phyloP scores from a whole-genome alignment of 1,284 basidiomycete genomes.

The Moesziomyces parantarcticus region DNA sequence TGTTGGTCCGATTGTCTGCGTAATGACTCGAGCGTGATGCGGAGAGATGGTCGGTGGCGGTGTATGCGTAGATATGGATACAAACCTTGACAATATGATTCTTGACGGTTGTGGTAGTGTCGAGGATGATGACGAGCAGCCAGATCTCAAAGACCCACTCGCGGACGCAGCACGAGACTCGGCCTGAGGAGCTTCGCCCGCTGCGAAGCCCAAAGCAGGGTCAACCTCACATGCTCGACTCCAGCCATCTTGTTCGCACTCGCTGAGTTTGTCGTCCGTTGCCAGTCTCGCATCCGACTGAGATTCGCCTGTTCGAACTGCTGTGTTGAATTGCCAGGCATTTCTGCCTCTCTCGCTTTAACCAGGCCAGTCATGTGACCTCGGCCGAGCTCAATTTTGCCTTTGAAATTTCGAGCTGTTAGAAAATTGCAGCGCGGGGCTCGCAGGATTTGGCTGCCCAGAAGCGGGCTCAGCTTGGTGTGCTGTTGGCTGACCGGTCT shows the following conservation, averaged over 20 bases:
- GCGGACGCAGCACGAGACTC: background rate
- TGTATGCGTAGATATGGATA: constrained; percentile 9
- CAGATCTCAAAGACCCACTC: constrained; percentile 20
- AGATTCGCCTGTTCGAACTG: background rate
- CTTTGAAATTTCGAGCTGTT: background rate
- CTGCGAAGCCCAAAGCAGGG: too few species aligned
- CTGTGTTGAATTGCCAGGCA: background rate
- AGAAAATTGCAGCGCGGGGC: background rate
- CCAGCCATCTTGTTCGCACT: background rate
- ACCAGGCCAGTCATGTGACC: constrained; percentile 1
- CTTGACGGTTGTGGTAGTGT: constrained; percentile 55
- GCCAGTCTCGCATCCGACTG: background rate
- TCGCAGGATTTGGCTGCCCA: background rate
- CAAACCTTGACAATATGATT: constrained; percentile 51
- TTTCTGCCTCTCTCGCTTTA: too few species aligned
- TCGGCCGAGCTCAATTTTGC: constrained; percentile 6
- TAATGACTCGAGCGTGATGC: background rate
- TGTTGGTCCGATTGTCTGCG: constrained; percentile 5
- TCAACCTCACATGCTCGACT: background rate
- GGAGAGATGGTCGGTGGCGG: constrained; percentile 13
- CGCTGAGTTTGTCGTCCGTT: too few species aligned
- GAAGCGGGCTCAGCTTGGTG: background rate
- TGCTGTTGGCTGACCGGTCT: too few species aligned
- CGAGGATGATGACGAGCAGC: constrained; percentile 42
- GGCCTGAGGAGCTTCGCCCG: too few species aligned